Evolutionary conservation across 2,329 filamentous ascomycete species (phyloP).

Genomic region (Colletotrichum tamarilloi): DNA sequence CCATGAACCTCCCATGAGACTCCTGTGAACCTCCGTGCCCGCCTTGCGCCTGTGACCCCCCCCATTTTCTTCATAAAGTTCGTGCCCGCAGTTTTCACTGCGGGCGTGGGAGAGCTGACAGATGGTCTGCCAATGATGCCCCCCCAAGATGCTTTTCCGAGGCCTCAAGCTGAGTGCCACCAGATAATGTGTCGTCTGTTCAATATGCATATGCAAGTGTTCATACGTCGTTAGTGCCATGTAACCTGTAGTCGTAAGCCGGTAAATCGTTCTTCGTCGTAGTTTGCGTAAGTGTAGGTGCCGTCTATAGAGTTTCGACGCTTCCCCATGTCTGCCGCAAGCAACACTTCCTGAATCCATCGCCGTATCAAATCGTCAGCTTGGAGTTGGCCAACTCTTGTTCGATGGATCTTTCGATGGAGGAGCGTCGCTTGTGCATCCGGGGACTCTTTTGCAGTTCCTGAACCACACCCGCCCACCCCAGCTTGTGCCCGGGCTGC

Average conservation of each 20-base stretch:
- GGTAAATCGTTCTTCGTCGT: slow-evolving; percentile 13
- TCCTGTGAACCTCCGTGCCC: no score
- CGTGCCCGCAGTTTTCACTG: not conserved
- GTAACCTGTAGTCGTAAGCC: slow-evolving; percentile 19
- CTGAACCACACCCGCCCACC: slow-evolving; percentile 72
- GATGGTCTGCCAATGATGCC: not conserved
- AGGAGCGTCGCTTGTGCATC: slow-evolving; percentile 71
- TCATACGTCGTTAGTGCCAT: slow-evolving; percentile 14
- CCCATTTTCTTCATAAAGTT: not conserved
- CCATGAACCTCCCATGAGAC: no score
- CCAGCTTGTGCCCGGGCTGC: slow-evolving; percentile 59
- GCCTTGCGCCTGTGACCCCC: not conserved
- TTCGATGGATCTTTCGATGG: slow-evolving; percentile 67
- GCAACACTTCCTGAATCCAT: slow-evolving; percentile 11
- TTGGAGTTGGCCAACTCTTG: slow-evolving; percentile 42
- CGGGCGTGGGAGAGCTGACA: not conserved
- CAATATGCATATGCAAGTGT: not conserved
- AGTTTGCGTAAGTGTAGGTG: not conserved
- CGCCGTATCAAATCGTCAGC: slow-evolving; percentile 44
- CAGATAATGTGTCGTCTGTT: not conserved
- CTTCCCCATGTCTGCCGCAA: not conserved
- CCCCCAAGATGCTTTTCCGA: not conserved
- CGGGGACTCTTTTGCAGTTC: slow-evolving; percentile 71
- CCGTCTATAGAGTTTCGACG: not conserved
- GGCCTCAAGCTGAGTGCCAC: not conserved